Evolutionary conservation across 257 asterid genomes (phyloP).

Genomic region (Hygrophila difformis): DNA sequence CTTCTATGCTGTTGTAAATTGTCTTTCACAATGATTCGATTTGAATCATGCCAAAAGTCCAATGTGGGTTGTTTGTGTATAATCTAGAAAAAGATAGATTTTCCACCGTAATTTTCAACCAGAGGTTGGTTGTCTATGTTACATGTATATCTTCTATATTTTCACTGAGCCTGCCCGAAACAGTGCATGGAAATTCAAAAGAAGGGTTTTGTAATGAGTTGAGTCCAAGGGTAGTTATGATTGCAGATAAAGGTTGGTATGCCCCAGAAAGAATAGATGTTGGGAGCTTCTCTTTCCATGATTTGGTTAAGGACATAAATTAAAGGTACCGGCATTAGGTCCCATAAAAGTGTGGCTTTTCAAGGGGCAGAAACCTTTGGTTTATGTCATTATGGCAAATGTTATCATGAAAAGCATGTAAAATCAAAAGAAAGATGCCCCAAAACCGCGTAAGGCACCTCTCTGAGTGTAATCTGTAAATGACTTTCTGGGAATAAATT

Average conservation of each 20-base stretch:
- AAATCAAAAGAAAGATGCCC: constrained; percentile 20
- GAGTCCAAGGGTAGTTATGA: background rate
- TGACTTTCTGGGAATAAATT: constrained; percentile 10
- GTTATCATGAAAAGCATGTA: constrained; percentile 15
- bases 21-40: background rate
- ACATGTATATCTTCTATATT: background rate
- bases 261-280: constrained; percentile 6
- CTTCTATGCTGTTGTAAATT: background rate
- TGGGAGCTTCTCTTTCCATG: constrained; percentile 6
- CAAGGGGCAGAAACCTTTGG: constrained; percentile 13
- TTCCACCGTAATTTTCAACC: no score
- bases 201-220: background rate
- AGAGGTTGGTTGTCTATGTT: background rate
- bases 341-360: constrained; percentile 12
- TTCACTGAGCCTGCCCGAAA: background rate
- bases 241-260: background rate
- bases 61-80: no score
- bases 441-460: constrained; percentile 10
- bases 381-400: constrained; percentile 16
- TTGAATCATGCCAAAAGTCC: background rate
- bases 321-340: constrained; percentile 15
- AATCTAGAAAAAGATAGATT: no score
- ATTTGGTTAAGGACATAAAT: background rate
- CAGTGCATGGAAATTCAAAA: background rate
- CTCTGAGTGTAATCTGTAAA: constrained; percentile 6